phyloP scores from a whole-genome alignment of 345 rosid genomes.

The Syzygium grande region DNA sequence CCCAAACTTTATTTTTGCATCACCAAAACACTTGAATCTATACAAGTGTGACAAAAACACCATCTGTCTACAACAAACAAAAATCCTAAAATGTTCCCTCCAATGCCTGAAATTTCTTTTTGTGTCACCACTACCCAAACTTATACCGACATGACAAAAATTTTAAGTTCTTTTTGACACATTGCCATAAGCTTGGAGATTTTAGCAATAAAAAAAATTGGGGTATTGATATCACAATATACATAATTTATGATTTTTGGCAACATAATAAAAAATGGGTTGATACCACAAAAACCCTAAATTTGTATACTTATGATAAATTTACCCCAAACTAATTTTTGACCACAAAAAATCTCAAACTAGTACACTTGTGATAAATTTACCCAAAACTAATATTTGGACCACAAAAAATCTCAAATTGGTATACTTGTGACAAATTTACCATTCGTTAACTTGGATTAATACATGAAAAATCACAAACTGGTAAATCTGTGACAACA shows the following conservation, averaged over 20 bases:
- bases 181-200: background rate
- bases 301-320: accelerated
- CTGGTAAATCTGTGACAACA: no score
- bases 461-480: no score
- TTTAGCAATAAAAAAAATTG: background rate
- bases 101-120: background rate
- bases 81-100: background rate
- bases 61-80: background rate
- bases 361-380: no score
- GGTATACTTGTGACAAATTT: no score
- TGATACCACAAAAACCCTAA: no score
- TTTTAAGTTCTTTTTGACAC: background rate
- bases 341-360: no score
- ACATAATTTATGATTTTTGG: background rate
- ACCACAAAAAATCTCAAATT: no score
- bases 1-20: background rate
- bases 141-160: background rate
- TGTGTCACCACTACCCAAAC: background rate
- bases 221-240: background rate
- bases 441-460: no score
- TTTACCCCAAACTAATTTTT: no score
- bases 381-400: no score
- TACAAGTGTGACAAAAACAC: background rate
- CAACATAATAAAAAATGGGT: background rate
- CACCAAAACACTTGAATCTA: background rate